Evolutionary conservation across 805 yeast genomes (phyloP), one percentile per base, ranked within the genome.

Genomic region (Saccharomycopsis lassenensis): DNA sequence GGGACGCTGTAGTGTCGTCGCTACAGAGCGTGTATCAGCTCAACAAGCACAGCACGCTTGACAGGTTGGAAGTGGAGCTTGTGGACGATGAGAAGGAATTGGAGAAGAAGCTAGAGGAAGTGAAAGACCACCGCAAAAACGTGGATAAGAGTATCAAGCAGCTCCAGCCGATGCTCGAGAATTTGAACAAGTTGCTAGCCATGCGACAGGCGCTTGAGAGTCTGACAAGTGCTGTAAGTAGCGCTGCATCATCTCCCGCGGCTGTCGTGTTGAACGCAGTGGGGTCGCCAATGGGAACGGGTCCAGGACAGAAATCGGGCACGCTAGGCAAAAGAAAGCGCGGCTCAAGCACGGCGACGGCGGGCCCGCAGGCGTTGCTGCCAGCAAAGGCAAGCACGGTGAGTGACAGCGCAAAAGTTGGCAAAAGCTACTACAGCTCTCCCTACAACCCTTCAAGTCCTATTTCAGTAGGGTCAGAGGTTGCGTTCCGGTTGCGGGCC

Each of bases 401-500:
- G 5, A 51, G 48, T 39, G 51, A 59, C 33, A 50, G 29, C 24
- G 38, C 35, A 10, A 57, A 56, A 36, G 46, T 44, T 16, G 77
- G 75, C 5, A 55, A 65, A 39, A 67, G 66, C 51, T 71, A 50
- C 42, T 64, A 66, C 62, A 46, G 57, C 1, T 72, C 81, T 31
- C 69, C 69, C 20, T 77, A 54, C 53, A 77, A 77, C 48, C 73
- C 78, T 1, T 62, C 65, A 19, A 80, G 69, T 24, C 72, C 77
- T 1, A 62, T 77, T 4, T 46, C 52, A 2, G 59, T 80, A 1
- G 87, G 89, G 1, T 71, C 91, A 0, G 93, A 83, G 48, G 95
- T 91, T 0, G 97, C 96, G 1, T 89, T 78, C 60, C 77, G 78
- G 52, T 69, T 86, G 17, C 68, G 68, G 41, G 76, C 71, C 48